Evolutionary conservation across 208 protist species (phyloP).

Genomic region (Leishmania mexicana): DNA sequence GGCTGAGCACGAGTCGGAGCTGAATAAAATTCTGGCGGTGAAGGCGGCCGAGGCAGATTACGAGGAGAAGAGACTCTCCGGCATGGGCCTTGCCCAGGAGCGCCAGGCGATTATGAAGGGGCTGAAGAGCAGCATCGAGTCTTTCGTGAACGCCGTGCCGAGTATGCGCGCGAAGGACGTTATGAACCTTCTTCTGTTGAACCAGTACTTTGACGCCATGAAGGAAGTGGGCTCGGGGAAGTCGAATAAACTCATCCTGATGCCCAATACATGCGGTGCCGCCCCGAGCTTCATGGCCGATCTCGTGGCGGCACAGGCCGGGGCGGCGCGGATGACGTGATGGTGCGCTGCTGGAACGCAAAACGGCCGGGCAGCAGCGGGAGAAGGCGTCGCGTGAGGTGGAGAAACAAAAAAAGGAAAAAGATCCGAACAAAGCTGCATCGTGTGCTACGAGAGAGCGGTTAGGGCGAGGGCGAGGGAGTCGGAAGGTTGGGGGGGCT

Average conservation of each 20-base stretch:
- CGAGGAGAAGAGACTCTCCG: slow-evolving; percentile 73
- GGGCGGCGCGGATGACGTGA: slow-evolving; percentile 34
- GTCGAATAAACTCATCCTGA: slow-evolving; percentile 53
- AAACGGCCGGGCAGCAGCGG: background rate
- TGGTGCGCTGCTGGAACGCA: background rate
- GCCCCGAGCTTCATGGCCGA: slow-evolving; percentile 25
- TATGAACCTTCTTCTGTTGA: slow-evolving; percentile 77
- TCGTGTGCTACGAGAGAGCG: background rate
- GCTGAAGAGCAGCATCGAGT: slow-evolving; percentile 68
- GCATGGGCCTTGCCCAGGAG: slow-evolving; percentile 72
- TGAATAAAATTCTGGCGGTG: slow-evolving; percentile 67
- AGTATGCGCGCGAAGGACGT: slow-evolving; percentile 55
- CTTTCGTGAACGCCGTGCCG: slow-evolving; percentile 51
- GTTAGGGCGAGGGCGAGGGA: background rate
- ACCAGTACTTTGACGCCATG: slow-evolving; percentile 87
- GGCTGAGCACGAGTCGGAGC: slow-evolving; percentile 68
- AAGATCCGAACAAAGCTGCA: background rate
- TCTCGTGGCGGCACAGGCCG: slow-evolving; percentile 43
- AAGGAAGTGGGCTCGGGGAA: slow-evolving; percentile 61
- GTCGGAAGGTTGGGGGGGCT: background rate
- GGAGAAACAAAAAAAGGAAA: background rate
- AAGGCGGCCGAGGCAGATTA: slow-evolving; percentile 74
- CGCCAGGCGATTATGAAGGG: slow-evolving; percentile 71
- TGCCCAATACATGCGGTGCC: slow-evolving; percentile 32
- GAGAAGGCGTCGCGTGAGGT: background rate